phyloP scores from a whole-genome alignment of 2,329 filamentous ascomycete genomes.

The Verticillium dahliae region DNA sequence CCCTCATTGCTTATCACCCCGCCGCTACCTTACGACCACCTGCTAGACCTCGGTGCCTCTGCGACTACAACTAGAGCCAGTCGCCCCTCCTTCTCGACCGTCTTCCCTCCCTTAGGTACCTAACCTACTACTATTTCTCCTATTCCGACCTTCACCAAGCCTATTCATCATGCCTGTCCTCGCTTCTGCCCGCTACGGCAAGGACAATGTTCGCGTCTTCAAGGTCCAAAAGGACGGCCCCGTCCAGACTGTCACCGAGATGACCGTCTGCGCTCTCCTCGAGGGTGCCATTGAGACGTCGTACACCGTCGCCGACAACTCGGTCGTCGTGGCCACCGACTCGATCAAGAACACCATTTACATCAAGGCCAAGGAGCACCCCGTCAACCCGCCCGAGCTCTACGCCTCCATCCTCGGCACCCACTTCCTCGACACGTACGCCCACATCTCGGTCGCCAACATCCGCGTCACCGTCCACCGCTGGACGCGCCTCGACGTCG shows the following conservation, averaged over 20 bases:
- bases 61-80: neutral
- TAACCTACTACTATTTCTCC: neutral
- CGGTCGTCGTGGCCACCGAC: slow-evolving; percentile 90
- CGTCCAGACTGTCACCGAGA: slow-evolving; percentile 82
- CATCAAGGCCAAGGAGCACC: slow-evolving; percentile 89
- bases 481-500: slow-evolving; percentile 84
- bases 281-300: slow-evolving; percentile 87
- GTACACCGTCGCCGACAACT: slow-evolving; percentile 92
- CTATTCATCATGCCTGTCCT: slow-evolving; percentile 42
- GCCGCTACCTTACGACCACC: neutral
- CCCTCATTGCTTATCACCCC: neutral
- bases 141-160: neutral
- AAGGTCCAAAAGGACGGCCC: slow-evolving; percentile 85
- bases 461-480: slow-evolving; percentile 77
- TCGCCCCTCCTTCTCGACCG: neutral
- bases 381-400: slow-evolving; percentile 87
- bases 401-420: slow-evolving; percentile 78
- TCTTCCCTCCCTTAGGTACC: no score
- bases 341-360: slow-evolving; percentile 97
- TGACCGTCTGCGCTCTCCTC: slow-evolving; percentile 88
- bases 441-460: slow-evolving; percentile 80
- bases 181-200: slow-evolving; percentile 69
- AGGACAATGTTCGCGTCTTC: slow-evolving; percentile 98
- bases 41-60: neutral
- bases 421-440: slow-evolving; percentile 85